Conservation (phyloP, 2,329 filamentous ascomycete species). For the Trichoderma sp. region DNA sequence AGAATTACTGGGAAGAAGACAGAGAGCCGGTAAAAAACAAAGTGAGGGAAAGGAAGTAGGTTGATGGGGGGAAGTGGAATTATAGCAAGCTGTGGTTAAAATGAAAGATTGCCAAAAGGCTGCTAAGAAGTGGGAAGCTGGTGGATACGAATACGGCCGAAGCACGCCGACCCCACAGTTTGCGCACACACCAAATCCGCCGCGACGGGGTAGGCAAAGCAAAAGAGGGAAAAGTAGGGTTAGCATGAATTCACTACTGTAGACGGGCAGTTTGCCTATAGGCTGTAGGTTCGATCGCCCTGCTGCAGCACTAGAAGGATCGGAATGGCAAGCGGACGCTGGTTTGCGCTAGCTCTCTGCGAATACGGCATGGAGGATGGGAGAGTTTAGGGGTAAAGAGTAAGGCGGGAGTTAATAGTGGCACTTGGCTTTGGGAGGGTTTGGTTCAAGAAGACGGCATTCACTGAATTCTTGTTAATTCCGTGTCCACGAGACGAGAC, state of each 20-base stretch:
- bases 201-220: background rate
- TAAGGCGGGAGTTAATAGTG: background rate
- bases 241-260: background rate
- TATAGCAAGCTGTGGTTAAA: slow-evolving; percentile 13
- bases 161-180: background rate
- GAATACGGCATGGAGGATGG: slow-evolving; percentile 9
- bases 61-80: slow-evolving; percentile 9
- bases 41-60: background rate
- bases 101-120: slow-evolving; percentile 6
- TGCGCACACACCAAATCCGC: background rate
- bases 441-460: background rate
- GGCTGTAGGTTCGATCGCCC: background rate
- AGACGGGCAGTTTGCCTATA: background rate
- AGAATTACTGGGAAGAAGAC: slow-evolving; percentile 4
- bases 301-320: background rate
- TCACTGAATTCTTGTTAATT: background rate
- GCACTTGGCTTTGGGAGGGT: background rate
- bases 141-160: slow-evolving; percentile 13
- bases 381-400: background rate
- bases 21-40: background rate
- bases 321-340: background rate
- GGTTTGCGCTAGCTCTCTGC: background rate
- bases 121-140: slow-evolving; percentile 12
- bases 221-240: background rate
- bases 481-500: background rate